A percentile compares a stretch with the other conserved stretches of the same genome.
Conservation (phyloP, 2,329 filamentous ascomycete species). For the Delphinella strobiligena region DNA sequence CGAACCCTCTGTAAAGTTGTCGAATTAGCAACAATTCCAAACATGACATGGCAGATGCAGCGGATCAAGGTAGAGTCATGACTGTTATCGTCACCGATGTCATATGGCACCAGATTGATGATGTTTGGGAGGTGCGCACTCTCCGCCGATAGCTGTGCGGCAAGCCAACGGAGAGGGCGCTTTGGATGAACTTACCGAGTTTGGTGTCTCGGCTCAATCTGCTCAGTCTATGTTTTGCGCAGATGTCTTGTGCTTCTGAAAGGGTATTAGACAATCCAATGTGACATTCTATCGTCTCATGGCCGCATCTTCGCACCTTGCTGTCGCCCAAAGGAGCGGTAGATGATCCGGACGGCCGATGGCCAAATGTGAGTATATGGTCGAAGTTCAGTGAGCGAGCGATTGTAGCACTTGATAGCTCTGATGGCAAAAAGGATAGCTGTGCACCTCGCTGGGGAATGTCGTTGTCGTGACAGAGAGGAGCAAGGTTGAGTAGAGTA, state of each 20-base stretch:
- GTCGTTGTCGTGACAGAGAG: background rate
- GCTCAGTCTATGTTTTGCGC: background rate
- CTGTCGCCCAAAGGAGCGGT: background rate
- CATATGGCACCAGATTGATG: conserved; percentile 6
- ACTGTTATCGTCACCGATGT: background rate
- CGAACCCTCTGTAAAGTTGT: background rate
- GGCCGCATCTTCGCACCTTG: no score
- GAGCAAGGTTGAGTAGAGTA: background rate
- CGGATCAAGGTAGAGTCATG: background rate
- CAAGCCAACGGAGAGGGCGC: no score
- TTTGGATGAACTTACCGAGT: background rate
- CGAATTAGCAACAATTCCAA: background rate
- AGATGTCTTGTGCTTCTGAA: background rate
- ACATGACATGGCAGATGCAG: background rate
- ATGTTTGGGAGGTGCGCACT: conserved; percentile 5
- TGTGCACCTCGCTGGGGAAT: no score
- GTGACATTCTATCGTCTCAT: no score
- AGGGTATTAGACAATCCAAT: background rate
- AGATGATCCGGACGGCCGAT: no score
- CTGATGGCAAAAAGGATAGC: no score
- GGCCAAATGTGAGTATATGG: no score
- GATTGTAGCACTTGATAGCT: no score
- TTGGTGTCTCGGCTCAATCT: background rate
- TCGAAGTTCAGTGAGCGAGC: no score
- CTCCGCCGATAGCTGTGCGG: conserved; percentile 1